Base-by-base conservation (phyloP, 2,329 filamentous ascomycete genomes). In the Phaeophleospora eucalypticola region DNA sequence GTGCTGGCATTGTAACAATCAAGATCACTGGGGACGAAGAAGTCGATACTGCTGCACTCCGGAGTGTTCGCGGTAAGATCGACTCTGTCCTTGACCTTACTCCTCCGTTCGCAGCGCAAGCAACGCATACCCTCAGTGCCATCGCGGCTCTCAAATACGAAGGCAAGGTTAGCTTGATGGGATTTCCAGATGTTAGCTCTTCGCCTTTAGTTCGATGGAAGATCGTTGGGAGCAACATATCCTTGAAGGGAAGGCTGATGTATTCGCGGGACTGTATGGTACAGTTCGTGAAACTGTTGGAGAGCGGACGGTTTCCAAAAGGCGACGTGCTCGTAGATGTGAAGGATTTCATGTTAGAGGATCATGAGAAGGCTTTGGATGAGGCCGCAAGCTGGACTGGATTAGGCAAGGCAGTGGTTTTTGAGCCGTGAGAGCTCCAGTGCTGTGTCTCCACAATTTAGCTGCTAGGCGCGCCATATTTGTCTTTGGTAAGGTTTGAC, bases 41-140 rank as follows among this genome's bases (percentile, higher is more conserved):
- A 3, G 58, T 56, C 2, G 74, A 74, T 18, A 53, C 62, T 1
- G 54, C 53, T 0, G 65, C 66, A 1, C 52, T 77, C 20, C 14
- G 14, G 34, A 53, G 56, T 0, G 63, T 64, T 24, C n/a, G n/a
- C n/a, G 54, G 50, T 2, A 32, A 39, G 15, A 60, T 69, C 4
- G 75, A 79, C 51, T 72, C 67, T 0, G 71, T 68, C 49, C 61
- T 77, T 42, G 77, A 80, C 53, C 67, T 77, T 32, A 70, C 71
- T 1, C 74, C 76, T 0, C 60, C 65, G 0, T 58, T 53, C 9
- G 68, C 68, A 2, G 52, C 52, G 9, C 59, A 61, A 8, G 67
- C 68, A 1, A 65, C 67, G 2, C 72, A 77, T 50, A 58, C 75
- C 45, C 63, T 61, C 45, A 65, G 64, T n/a, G 66, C 64, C 0